Base-by-base conservation (phyloP, 1,284 basidiomycete species). In the Athelia psychrophila region DNA sequence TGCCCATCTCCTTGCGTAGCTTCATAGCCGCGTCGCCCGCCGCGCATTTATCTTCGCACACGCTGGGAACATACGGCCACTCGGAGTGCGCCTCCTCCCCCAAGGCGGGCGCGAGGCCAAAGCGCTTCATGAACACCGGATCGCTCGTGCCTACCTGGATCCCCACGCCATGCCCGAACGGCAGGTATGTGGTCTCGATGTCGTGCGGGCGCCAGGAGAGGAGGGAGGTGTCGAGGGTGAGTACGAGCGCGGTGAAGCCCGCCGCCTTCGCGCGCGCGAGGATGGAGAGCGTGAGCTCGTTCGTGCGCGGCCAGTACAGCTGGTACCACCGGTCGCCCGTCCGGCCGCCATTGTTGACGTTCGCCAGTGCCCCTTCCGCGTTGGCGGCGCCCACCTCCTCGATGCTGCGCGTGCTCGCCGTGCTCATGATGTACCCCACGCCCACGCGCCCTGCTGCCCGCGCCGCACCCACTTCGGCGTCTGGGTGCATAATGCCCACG, bases 321-420 rank as follows among this genome's bases (percentile, higher is more conserved):
- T 94, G 91, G 68, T 81, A 94, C 84, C 85, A 93, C 23, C 89
- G 75, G 25, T 80, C 72, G 0, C 80, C 75, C n/a, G n/a, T n/a
- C n/a, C n/a, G n/a, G n/a, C n/a, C n/a, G n/a, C n/a, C n/a, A n/a
- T n/a, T n/a, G n/a, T n/a, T n/a, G n/a, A n/a, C n/a, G n/a, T n/a
- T n/a, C n/a, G n/a, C n/a, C n/a, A n/a, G n/a, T 13, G 27, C 6
- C 27, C 27, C 27, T 51, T 76, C 67, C 1, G 81, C 85, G 54
- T 85, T 90, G 1, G 80, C 86, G 51, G 73, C 67, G 3, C 81
- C 89, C 1, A 91, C 83, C 33, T 82, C 81, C 64, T 93, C 91
- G 58, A 93, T 86, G 12, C 83, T 79, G 23, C 84, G 77, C 15
- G 80, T 77, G 0, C 86, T 76, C 2, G 85, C 88, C 0, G 89